Evolutionary conservation across 1,139 yeast species (phyloP), one percentile per base, ranked within the genome.

Genomic region (Pneumocystis jirovecii): DNA sequence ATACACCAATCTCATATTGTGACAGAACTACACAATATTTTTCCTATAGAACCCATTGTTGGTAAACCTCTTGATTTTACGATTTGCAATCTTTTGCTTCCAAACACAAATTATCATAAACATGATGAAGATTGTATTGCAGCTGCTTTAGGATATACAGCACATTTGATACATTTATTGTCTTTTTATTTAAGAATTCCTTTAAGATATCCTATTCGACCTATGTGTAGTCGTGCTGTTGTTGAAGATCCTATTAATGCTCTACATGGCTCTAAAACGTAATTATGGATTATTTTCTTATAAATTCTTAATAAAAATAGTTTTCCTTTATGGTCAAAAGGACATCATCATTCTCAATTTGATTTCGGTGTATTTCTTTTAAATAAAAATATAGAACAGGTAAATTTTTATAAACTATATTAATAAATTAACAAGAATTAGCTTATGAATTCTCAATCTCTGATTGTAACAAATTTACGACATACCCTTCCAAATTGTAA

Each of bases 291-390:
- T 40, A 60, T 37, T 12, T 60, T 63, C 15, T 65, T 39, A 10
- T 60, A 64, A 6, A 65, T 65, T 37, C 61, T 65, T 21, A 64
- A 63, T n/a, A 66, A 25, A 61, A 50, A 8, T 37, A 69, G 74
- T 34, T 78, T 76, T 70, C 85, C 85, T 1, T 70, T 83, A 62
- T 82, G 83, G 78, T 75, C 79, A 39, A 77, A 80, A 17, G 81
- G 81, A 3, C 78, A 80, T 29, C 75, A 79, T 34, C 77, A 66
- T 42, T 77, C 81, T 70, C 73, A 84, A 37, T 82, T 83, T 66
- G 83, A 83, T 68, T 83, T 82, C 70, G 86, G 80, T 0, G 74
- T 82, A 8, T 76, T 78, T 63, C 72, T 83, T 42, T 72, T 83
- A 60, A 77, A 79, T 67, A 80, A 80, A 68, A 76, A 82, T 70